Conservation (phyloP, 495 filamentous ascomycete genomes). For the Penicillium lagena region DNA sequence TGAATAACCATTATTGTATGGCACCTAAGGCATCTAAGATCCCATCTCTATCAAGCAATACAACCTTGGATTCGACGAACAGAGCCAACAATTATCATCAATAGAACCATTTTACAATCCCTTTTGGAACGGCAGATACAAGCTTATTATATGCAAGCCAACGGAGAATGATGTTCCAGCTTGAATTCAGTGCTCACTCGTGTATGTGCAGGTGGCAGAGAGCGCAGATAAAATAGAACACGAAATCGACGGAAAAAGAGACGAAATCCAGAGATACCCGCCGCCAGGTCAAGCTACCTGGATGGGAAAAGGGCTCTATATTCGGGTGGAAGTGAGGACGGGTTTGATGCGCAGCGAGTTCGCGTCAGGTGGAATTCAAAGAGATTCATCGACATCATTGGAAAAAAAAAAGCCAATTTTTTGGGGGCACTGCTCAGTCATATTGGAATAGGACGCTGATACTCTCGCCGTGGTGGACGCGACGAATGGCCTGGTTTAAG, state of each 20-base stretch:
- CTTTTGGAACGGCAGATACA: too few relatives aligned
- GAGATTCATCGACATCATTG: conserved; percentile 16
- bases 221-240: conserved; percentile 4
- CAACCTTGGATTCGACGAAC: too few relatives aligned
- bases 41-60: too few relatives aligned
- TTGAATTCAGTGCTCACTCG: background rate
- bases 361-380: conserved; percentile 6
- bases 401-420: background rate
- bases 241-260: conserved; percentile 1
- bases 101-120: too few relatives aligned
- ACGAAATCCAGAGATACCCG: conserved; percentile 4
- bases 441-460: conserved; percentile 96
- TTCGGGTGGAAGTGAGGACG: background rate
- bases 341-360: background rate
- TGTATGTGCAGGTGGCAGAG: background rate
- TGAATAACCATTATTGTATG: conserved; percentile 1
- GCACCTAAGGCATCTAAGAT: too few relatives aligned
- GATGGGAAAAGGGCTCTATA: conserved; percentile 9
- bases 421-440: conserved; percentile 39
- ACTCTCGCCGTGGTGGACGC: conserved; percentile 96
- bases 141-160: too few relatives aligned
- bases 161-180: too few relatives aligned
- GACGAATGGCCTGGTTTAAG: conserved; percentile 69
- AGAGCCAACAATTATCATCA: too few relatives aligned
- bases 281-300: too few relatives aligned